Conservation (phyloP, 2,329 filamentous ascomycete species). For the Seiridium cupressi region DNA sequence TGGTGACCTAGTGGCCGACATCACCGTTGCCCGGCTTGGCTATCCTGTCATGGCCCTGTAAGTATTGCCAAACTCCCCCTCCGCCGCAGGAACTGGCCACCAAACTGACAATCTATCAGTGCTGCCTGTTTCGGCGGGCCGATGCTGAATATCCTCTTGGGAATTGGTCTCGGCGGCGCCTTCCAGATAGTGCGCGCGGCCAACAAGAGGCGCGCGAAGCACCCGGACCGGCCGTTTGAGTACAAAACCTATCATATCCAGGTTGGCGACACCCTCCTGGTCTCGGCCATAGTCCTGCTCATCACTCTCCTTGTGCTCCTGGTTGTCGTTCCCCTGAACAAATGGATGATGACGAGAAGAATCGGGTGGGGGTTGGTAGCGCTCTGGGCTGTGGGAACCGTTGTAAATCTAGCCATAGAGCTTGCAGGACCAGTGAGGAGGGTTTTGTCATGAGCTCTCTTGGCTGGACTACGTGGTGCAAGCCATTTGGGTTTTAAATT, state of each 20-base stretch:
- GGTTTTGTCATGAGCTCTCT: not conserved
- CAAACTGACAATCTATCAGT: conserved; percentile 33
- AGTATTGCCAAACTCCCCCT: conserved; percentile 26
- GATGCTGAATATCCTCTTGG: conserved; percentile 94
- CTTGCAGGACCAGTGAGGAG: conserved; percentile 44
- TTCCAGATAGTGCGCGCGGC: conserved; percentile 80
- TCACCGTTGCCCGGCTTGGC: conserved; percentile 88
- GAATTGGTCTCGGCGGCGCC: conserved; percentile 86
- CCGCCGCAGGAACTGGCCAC: too few relatives aligned
- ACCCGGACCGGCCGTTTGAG: conserved; percentile 61
- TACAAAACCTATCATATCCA: conserved; percentile 81
- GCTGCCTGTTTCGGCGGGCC: conserved; percentile 97
- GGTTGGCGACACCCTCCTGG: conserved; percentile 79
- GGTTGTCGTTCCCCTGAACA: conserved; percentile 78
- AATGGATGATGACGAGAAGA: conserved; percentile 78
- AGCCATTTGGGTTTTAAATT: not conserved
- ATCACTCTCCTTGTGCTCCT: conserved; percentile 77
- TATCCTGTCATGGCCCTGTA: conserved; percentile 92
- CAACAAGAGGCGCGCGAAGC: conserved; percentile 62
- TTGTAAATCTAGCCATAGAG: conserved; percentile 80
- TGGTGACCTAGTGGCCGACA: conserved; percentile 89
- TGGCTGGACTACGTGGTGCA: not conserved
- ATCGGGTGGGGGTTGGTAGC: conserved; percentile 80
- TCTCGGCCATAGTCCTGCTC: conserved; percentile 81
- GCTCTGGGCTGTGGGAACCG: conserved; percentile 78